Percentiles rank a stretch among this genome's conserved stretches.
phyloP scores from a whole-genome alignment of 306 rosid genomes.

The Ochetophila trinervis region DNA sequence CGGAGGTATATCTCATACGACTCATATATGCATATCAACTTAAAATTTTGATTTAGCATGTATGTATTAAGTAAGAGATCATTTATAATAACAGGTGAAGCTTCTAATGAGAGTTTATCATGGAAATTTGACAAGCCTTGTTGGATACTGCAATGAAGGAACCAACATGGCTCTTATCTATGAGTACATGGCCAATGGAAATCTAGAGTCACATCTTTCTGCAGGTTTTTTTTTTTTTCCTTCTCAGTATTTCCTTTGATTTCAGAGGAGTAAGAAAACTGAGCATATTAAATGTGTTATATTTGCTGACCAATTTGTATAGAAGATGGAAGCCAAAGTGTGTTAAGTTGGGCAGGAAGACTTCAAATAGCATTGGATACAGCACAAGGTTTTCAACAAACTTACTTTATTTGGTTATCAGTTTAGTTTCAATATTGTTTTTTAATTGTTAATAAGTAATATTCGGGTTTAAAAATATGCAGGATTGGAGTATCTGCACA shows the following conservation, averaged over 20 bases:
- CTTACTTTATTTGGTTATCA: not conserved
- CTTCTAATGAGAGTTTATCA: slow-evolving; percentile 50
- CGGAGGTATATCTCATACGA: slow-evolving; percentile 36
- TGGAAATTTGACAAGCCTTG: slow-evolving; percentile 41
- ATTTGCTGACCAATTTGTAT: not conserved
- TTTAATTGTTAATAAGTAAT: not conserved
- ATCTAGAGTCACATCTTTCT: slow-evolving; percentile 30
- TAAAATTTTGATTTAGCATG: not conserved
- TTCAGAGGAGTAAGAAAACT: not conserved
- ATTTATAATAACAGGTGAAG: slow-evolving; percentile 30
- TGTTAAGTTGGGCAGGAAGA: slow-evolving; percentile 29
- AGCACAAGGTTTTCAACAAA: slow-evolving; percentile 27
- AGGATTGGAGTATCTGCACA: slow-evolving; percentile 47
- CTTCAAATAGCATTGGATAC: slow-evolving; percentile 33
- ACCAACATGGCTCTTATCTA: slow-evolving; percentile 32
- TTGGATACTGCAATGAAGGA: slow-evolving; percentile 37
- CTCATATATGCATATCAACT: not conserved
- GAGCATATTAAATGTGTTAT: not conserved
- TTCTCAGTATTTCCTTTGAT: too few species aligned
- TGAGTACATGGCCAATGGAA: slow-evolving; percentile 41
- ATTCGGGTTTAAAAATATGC: not conserved
- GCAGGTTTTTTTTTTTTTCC: slow-evolving; percentile 19
- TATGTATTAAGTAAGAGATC: not conserved
- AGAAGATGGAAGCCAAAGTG: slow-evolving; percentile 2
- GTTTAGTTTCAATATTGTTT: not conserved